Conservation (phyloP, 169 alveolate genomes). For the Plasmodium fragile region DNA sequence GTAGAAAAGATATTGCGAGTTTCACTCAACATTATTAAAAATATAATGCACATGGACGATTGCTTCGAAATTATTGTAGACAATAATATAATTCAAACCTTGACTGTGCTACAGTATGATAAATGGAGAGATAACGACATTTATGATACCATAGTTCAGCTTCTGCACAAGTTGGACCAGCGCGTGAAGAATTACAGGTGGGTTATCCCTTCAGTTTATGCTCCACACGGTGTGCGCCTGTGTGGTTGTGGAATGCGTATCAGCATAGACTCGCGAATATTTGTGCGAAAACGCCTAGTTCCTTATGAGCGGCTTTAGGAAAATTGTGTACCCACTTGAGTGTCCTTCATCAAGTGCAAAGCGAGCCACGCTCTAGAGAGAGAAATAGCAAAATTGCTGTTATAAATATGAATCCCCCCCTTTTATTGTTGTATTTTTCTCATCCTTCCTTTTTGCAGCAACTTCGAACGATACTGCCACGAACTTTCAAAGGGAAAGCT, state of each 20-base stretch:
- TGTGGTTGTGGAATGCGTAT: not conserved
- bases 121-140: slow-evolving; percentile 90
- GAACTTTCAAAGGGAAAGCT: slow-evolving; percentile 86
- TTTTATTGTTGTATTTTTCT: not conserved
- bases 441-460: slow-evolving; percentile 39
- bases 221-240: not conserved
- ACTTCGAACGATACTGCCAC: slow-evolving; percentile 86
- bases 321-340: not conserved
- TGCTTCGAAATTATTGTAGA: slow-evolving; percentile 86
- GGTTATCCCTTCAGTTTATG: not conserved
- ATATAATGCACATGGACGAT: slow-evolving; percentile 78
- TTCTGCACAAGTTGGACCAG: slow-evolving; percentile 83
- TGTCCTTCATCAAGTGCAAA: not conserved
- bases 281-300: not conserved
- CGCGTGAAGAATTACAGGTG: slow-evolving; percentile 83
- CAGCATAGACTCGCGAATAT: not conserved
- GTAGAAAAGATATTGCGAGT: slow-evolving; percentile 83
- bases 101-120: slow-evolving; percentile 88
- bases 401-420: not conserved
- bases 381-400: not conserved
- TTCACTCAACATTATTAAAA: slow-evolving; percentile 79
- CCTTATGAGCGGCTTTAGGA: not conserved
- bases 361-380: not conserved
- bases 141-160: slow-evolving; percentile 87
- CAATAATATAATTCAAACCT: slow-evolving; percentile 84